Percentiles rank a stretch among this genome's conserved stretches.
phyloP scores from a whole-genome alignment of 495 filamentous ascomycete genomes.

The Stereocaulon alpinum region DNA sequence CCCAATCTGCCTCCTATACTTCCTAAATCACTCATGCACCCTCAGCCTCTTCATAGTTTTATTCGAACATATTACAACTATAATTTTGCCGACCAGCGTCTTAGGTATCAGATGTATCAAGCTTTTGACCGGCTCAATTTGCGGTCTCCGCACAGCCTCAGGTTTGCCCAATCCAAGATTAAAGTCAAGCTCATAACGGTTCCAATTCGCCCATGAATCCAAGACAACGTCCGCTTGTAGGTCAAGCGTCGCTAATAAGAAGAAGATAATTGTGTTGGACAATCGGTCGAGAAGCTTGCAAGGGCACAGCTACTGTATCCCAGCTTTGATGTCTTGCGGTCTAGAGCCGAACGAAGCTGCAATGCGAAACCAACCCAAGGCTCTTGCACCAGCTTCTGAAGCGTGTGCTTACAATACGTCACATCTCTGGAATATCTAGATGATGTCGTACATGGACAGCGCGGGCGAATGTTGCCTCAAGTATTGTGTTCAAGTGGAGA shows the following conservation, averaged over 20 bases:
- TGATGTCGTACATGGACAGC: constrained; percentile 42
- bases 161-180: constrained; percentile 39
- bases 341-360: constrained; percentile 35
- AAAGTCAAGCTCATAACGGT: constrained; percentile 39
- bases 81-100: constrained; percentile 30
- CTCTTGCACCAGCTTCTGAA: constrained; percentile 26
- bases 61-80: constrained; percentile 34
- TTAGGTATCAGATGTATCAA: constrained; percentile 38
- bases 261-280: constrained; percentile 27
- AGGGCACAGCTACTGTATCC: constrained; percentile 32
- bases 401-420: constrained; percentile 27
- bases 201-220: constrained; percentile 43
- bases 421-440: constrained; percentile 33
- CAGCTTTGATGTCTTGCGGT: constrained; percentile 29
- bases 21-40: constrained; percentile 30
- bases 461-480: constrained; percentile 33
- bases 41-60: constrained; percentile 32
- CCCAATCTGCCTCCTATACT: constrained; percentile 30
- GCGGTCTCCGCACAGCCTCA: constrained; percentile 38
- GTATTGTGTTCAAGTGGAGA: constrained; percentile 27
- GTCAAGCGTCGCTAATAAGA: constrained; percentile 24
- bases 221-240: constrained; percentile 36
- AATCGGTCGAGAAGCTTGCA: constrained; percentile 31
- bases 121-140: constrained; percentile 35
- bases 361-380: constrained; percentile 33